These are phyloP conservation scores for Beauveria varroae DNA, from an alignment of 2,329 filamentous ascomycete species.

Conservation along the genomic window DNA sequence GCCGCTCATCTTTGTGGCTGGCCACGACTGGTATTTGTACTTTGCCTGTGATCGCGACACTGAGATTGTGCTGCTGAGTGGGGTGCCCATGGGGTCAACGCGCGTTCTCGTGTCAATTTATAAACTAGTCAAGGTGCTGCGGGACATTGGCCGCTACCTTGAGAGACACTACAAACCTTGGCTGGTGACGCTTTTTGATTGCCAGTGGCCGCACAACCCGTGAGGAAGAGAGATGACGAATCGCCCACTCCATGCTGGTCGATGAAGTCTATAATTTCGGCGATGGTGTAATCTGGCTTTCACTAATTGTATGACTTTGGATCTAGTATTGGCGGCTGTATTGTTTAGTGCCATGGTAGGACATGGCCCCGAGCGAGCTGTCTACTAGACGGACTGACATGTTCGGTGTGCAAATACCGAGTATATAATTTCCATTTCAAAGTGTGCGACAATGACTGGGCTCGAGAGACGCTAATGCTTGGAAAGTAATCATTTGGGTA, in stretches of 20 bases:
- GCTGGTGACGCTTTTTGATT: neutral
- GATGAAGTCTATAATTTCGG: too few species aligned
- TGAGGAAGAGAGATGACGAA: neutral
- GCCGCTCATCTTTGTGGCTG: neutral
- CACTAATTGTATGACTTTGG: too few species aligned
- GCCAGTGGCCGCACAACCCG: neutral
- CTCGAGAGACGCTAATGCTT: neutral
- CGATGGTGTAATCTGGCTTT: too few species aligned
- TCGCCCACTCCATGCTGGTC: too few species aligned
- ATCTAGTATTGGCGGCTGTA: too few species aligned
- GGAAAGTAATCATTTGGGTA: neutral
- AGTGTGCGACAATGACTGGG: neutral
- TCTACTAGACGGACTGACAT: too few species aligned
- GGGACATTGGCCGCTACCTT: neutral
- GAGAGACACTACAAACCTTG: neutral
- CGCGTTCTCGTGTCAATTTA: neutral
- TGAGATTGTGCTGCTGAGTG: neutral
- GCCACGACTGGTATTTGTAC: neutral
- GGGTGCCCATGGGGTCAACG: neutral
- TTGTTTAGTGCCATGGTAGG: too few species aligned
- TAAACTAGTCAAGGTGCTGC: neutral
- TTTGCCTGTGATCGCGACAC: neutral
- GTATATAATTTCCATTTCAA: neutral
- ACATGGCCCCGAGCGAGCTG: too few species aligned
- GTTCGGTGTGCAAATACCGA: too few species aligned